Conservation (phyloP, 352 stramenopile genomes). For the Phytophthora sp. region DNA sequence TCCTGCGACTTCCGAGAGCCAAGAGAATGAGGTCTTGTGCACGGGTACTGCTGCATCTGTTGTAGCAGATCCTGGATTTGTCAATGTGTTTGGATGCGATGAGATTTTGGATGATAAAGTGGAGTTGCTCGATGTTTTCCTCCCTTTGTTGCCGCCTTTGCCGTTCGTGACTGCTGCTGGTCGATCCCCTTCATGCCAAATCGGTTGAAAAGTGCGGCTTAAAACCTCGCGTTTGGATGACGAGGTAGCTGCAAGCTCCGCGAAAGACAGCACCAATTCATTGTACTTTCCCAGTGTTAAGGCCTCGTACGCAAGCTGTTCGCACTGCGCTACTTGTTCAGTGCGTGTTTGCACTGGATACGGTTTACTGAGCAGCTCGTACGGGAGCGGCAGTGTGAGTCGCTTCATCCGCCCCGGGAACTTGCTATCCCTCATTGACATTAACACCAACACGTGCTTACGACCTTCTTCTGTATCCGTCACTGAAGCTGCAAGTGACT, state of each 20-base stretch:
- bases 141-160: conserved; percentile 6
- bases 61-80: neutral
- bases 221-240: conserved; percentile 42
- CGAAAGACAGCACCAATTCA: conserved; percentile 63
- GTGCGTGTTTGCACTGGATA: conserved; percentile 63
- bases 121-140: neutral
- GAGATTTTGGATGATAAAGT: neutral
- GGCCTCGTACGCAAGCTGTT: conserved; percentile 56
- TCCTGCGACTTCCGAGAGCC: conserved; percentile 24
- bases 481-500: conserved; percentile 36
- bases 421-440: conserved; percentile 79
- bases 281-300: conserved; percentile 40
- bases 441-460: conserved; percentile 48
- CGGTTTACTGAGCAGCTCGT: conserved; percentile 54
- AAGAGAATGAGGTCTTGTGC: conserved; percentile 3
- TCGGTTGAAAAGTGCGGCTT: conserved; percentile 45
- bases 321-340: conserved; percentile 53
- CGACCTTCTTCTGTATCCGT: conserved; percentile 1
- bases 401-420: conserved; percentile 80
- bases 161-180: neutral
- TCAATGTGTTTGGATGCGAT: neutral
- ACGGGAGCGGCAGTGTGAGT: conserved; percentile 65
- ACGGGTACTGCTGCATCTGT: neutral
- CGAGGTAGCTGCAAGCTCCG: conserved; percentile 30
- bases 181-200: conserved; percentile 39